Base-by-base conservation (phyloP, 2,329 filamentous ascomycete species). In the Emericellopsis cladophorae region DNA sequence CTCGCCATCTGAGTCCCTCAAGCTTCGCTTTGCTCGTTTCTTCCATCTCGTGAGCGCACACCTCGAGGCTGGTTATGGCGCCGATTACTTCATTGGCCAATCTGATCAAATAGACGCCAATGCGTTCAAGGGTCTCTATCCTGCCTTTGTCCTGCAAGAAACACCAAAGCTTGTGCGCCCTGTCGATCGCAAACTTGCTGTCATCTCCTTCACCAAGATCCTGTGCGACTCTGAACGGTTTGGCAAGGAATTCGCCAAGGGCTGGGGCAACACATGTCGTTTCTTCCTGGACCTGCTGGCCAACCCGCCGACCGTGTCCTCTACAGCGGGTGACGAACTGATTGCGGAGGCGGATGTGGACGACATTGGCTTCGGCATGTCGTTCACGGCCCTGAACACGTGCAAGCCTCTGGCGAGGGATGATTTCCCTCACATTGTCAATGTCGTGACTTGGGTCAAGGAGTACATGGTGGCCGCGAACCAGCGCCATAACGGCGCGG, bases 321-420 rank as follows among this genome's bases (percentile, higher is more conserved):
- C 68, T 14, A 75, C 81, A 2, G 65, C 72, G 31, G 80, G 81
- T 43, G 81, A 86, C 47, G 87, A 93, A 49, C 66, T 85, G 39
- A 81, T 94, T 47, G 76, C 79, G 10, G 92, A 96, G 56, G 81
- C 87, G 4, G 90, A 96, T 53, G 84, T 95, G 22, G 92, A 98
- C 52, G 92, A 98, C 57, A 79, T 95, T 49, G 82, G 86, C 23
- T 98, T 98, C 54, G 92, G 92, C 22, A 80, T 95, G 48, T 90
- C 88, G 8, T 98, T 94, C 63, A 96, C 92, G 1, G 81, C 85
- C 26, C 74, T 98, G 46, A 94, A 90, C 65, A 95, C 90, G 0
- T 92, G 90, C 66, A 86, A 82, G 58, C 79, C 79, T 44, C 67
- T 76, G 4, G 65, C 75, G 2, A 72, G 71, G 40, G 92, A 96